Conservation (phyloP, 305 asterid genomes). For the Rubia balearica region DNA sequence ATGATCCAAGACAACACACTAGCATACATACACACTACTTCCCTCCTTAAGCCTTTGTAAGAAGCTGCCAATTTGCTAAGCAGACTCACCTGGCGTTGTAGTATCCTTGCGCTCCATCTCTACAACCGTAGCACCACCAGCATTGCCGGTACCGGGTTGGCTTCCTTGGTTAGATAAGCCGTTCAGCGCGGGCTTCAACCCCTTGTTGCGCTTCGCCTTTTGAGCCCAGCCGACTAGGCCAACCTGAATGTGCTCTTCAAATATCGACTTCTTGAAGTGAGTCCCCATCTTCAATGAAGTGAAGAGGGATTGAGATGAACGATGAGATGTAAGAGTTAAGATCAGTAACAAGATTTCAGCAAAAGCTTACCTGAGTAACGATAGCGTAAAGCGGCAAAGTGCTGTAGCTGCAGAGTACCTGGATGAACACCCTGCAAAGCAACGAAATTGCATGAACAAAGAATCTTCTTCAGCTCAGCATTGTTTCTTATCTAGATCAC, state of each 20-base stretch:
- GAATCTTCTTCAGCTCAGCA: not conserved
- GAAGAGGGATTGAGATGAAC: not conserved
- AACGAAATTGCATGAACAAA: conserved; percentile 13
- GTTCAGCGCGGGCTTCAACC: conserved; percentile 31
- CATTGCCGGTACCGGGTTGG: conserved; percentile 20
- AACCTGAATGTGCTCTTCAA: conserved; percentile 74
- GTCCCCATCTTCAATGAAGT: conserved; percentile 71
- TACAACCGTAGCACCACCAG: conserved; percentile 28
- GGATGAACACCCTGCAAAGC: conserved; percentile 64
- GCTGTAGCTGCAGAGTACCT: conserved; percentile 90
- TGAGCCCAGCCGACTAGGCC: conserved; percentile 83
- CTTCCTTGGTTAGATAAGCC: conserved; percentile 28
- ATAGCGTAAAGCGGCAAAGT: conserved; percentile 85
- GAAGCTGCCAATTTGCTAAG: not conserved
- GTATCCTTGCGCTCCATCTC: conserved; percentile 46
- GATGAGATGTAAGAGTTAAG: not conserved
- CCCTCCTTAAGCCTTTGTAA: too few relatives aligned
- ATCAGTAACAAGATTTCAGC: conserved; percentile 3
- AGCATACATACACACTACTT: not conserved
- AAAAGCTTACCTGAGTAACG: conserved; percentile 66
- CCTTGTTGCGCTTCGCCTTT: conserved; percentile 55
- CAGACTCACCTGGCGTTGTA: not conserved
- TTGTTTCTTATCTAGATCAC: not conserved
- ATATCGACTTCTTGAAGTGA: conserved; percentile 80
- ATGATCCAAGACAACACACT: not conserved